Evolutionary conservation across 306 rosid genomes (phyloP).

Genomic region (Sphenostylis stenocarpa): DNA sequence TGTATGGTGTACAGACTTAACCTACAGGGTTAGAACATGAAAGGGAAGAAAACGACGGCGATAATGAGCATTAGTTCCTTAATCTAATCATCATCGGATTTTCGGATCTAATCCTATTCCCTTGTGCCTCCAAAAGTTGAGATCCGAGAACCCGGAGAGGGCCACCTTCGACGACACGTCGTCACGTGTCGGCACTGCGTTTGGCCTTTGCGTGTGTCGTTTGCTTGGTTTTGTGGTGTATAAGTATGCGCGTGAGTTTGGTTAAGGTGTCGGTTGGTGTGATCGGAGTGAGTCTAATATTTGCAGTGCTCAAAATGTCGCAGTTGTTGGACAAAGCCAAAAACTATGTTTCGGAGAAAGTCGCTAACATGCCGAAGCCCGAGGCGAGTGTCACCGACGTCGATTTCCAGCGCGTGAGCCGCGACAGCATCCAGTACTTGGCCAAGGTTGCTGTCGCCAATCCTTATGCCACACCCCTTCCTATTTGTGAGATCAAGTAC

Average conservation of each 20-base stretch:
- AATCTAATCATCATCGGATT: neutral
- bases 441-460: conserved; percentile 65
- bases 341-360: conserved; percentile 48
- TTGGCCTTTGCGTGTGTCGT: neutral
- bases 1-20: neutral
- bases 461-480: conserved; percentile 57
- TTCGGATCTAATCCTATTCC: neutral
- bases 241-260: neutral
- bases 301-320: conserved; percentile 46
- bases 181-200: conserved; percentile 19
- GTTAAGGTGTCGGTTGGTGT: conserved; percentile 5
- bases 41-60: neutral
- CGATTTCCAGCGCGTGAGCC: conserved; percentile 58
- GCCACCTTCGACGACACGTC: conserved; percentile 31
- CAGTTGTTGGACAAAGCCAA: conserved; percentile 65
- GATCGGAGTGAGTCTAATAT: neutral
- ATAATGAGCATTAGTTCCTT: neutral
- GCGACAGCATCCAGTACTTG: conserved; percentile 50
- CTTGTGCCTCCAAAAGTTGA: neutral
- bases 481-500: conserved; percentile 84
- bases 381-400: conserved; percentile 70
- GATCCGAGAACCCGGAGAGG: neutral
- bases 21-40: neutral
- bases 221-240: neutral
- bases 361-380: conserved; percentile 53